Evolutionary conservation across 306 rosid species (phyloP), one percentile per base, ranked within the genome.

Genomic region (Comarum palustre): DNA sequence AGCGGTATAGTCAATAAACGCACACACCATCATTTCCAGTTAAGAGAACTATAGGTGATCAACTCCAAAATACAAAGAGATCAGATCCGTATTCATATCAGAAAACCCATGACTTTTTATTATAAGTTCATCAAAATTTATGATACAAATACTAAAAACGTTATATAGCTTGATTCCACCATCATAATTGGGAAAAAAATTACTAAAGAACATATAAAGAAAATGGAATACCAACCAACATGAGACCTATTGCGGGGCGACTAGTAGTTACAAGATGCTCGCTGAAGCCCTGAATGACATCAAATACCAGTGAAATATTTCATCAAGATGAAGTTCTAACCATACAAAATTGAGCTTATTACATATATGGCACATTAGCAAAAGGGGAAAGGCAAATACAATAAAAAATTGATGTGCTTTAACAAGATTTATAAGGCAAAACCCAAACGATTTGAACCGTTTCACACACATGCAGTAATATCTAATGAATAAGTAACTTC

Each of bases 251-350:
- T 69, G 97, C 89, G 34, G 99, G 99, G 80, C 99, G 99, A 81
- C 95, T 91, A 73, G 84, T 77, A 61, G 97, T 94, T 78, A 87
- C 99, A 78, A 94, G 99, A 41, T 96, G 97, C 83, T 89, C 99
- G 22, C 87, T 94, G 84, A 94, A 94, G 42, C 99, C 99, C 99
- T 94, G 82, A 39, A 83, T 84, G 72, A 76, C 72, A 66, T 15
- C 15, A 75, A 24, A 64, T 39, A 34, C 58, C 62, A 69, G 19
- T 29, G 51, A 14, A 73, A 45, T 2, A 43, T 34, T 19, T 71
- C 77, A 66, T 6, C 4, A 14, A 50, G n/a, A 59, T 14, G 62
- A 52, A 52, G 47, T 34, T 77, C 38, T 2, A 67, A 66, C 43
- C 51, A 57, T 32, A 42, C 41, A 39, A 74, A 38, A 20, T 78